phyloP scores from a whole-genome alignment of 139 green algal genomes.

The Chlamydomonas incerta region DNA sequence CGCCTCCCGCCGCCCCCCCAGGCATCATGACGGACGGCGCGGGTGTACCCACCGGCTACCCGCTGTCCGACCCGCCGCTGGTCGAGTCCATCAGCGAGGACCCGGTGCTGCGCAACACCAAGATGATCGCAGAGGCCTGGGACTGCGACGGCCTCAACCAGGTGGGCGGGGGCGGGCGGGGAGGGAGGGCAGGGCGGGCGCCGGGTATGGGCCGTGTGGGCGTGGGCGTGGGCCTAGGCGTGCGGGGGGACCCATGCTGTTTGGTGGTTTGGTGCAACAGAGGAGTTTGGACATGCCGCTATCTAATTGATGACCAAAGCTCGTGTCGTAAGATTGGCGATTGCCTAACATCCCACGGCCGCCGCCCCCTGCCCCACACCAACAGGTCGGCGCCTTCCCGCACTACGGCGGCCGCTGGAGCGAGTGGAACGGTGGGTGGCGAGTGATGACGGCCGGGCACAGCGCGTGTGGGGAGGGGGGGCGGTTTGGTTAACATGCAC shows the following conservation, averaged over 20 bases:
- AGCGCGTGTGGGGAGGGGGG: too few species aligned
- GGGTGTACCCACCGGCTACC: conserved; percentile 90
- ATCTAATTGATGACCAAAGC: too few species aligned
- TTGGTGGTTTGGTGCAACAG: too few species aligned
- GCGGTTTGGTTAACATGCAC: too few species aligned
- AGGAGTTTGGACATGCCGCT: too few species aligned
- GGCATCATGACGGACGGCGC: conserved; percentile 79
- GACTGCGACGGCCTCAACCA: conserved; percentile 98
- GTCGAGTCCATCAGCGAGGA: conserved; percentile 93
- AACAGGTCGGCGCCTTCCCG: conserved; percentile 91
- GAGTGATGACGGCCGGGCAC: too few species aligned
- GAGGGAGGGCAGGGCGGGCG: background rate
- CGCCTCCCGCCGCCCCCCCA: background rate
- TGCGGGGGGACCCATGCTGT: too few species aligned
- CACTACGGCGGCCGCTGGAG: conserved; percentile 96
- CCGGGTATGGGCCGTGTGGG: background rate
- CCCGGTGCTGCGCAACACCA: conserved; percentile 88
- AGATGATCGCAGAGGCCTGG: conserved; percentile 99
- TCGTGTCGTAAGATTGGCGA: too few species aligned
- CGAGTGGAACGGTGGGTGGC: conserved; percentile 92
- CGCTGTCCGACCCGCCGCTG: conserved; percentile 91
- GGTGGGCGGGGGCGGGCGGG: conserved; percentile 72
- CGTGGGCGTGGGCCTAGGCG: too few species aligned
- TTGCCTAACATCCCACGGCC: background rate
- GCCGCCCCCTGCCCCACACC: background rate